Conservation (phyloP, 139 green algal genomes). For the Chara braunii region DNA sequence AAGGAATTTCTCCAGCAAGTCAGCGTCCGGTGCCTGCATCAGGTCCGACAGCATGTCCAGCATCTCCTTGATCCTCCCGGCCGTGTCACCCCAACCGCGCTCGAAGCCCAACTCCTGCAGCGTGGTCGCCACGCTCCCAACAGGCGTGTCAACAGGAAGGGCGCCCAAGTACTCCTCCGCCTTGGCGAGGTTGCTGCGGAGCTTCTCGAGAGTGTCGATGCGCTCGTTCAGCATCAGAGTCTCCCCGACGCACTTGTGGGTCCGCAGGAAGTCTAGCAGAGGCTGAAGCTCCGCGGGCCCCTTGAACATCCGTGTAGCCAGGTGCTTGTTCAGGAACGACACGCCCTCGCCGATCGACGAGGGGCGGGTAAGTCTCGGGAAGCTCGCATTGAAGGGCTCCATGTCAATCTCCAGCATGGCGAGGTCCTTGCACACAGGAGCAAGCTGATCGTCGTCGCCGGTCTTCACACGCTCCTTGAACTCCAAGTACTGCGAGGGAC, state of each 20-base stretch:
- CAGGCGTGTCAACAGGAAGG: too few relatives aligned
- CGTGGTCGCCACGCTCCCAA: too few relatives aligned
- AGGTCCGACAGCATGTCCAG: too few relatives aligned
- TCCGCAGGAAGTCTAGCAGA: slow-evolving; percentile 55
- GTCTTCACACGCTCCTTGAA: too few relatives aligned
- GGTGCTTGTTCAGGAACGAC: slow-evolving; percentile 64
- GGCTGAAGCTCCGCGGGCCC: slow-evolving; percentile 25
- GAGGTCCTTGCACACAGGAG: too few relatives aligned
- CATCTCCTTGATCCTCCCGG: slow-evolving; percentile 46
- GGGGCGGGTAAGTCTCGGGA: slow-evolving; percentile 52
- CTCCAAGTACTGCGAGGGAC: too few relatives aligned
- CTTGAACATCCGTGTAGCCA: slow-evolving; percentile 53
- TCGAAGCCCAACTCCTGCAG: slow-evolving; percentile 54
- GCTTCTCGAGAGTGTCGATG: slow-evolving; percentile 27
- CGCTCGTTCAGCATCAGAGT: slow-evolving; percentile 46
- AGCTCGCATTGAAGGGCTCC: slow-evolving; percentile 53
- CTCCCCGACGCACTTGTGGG: slow-evolving; percentile 45
- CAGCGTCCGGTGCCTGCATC: slow-evolving; percentile 55
- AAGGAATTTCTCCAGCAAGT: slow-evolving; percentile 57
- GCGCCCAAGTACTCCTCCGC: too few relatives aligned
- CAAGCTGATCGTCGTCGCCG: too few relatives aligned
- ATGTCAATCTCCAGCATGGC: slow-evolving; percentile 69
- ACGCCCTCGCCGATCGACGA: slow-evolving; percentile 67
- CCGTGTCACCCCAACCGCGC: slow-evolving; percentile 61
- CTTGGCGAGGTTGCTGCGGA: slow-evolving; percentile 2